These are phyloP conservation scores for Aspergillus sp. DNA, from an alignment of 2,329 filamentous ascomycete genomes.

Conservation along the genomic window DNA sequence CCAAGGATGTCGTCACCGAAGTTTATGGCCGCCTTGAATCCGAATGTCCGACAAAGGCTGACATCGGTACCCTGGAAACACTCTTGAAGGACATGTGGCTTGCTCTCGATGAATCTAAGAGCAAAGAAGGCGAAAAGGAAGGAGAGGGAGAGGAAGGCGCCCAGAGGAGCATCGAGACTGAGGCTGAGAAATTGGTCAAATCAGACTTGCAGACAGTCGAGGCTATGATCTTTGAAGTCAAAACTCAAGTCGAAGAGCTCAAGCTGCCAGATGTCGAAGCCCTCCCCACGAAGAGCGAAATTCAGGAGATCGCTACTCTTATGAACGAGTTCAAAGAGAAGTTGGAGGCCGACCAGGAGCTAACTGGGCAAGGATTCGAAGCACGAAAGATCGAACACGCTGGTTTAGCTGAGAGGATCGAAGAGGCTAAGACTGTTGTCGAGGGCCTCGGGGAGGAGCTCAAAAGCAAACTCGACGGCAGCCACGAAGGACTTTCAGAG, in stretches of 20 bases:
- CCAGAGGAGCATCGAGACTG: constrained; percentile 25
- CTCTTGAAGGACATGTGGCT: constrained; percentile 75
- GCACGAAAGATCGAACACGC: constrained; percentile 82
- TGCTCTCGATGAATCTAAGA: constrained; percentile 69
- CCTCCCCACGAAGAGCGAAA: constrained; percentile 73
- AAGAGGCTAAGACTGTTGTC: constrained; percentile 74
- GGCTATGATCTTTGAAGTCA: constrained; percentile 80
- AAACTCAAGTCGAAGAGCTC: constrained; percentile 72
- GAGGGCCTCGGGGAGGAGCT: constrained; percentile 76
- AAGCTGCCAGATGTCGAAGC: constrained; percentile 68
- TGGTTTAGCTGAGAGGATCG: constrained; percentile 73
- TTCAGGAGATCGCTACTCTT: constrained; percentile 67
- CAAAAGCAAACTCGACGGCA: constrained; percentile 73
- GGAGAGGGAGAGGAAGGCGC: background rate
- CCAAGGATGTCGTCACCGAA: constrained; percentile 69
- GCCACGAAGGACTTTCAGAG: constrained; percentile 63
- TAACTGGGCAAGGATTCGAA: constrained; percentile 76
- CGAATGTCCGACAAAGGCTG: constrained; percentile 71
- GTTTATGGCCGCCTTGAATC: constrained; percentile 67
- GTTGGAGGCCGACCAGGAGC: constrained; percentile 65
- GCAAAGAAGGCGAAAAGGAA: constrained; percentile 45
- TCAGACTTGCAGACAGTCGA: constrained; percentile 79
- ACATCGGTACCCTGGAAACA: constrained; percentile 73
- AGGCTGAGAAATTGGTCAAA: constrained; percentile 68
- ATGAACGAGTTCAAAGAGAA: constrained; percentile 68